phyloP scores from a whole-genome alignment of 768 basidiomycete genomes.

The Cyathus striatus region DNA sequence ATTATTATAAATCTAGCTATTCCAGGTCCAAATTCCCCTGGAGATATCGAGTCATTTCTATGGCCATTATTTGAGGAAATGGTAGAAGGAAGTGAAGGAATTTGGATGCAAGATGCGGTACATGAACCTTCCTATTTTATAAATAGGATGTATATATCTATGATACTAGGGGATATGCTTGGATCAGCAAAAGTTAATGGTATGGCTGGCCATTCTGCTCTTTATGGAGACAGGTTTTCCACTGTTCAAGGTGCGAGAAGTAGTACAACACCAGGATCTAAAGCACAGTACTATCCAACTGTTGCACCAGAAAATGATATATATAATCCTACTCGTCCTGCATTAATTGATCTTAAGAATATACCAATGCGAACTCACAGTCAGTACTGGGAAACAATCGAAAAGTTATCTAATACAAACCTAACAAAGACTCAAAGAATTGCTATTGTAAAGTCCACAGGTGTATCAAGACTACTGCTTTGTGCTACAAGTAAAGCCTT shows the following conservation, averaged over 20 bases:
- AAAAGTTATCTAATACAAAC: constrained; percentile 9
- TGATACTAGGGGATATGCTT: constrained; percentile 24
- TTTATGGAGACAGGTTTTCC: constrained; percentile 24
- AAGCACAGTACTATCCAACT: constrained; percentile 21
- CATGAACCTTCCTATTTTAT: constrained; percentile 16
- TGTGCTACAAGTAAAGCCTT: constrained; percentile 22
- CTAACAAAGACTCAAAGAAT: constrained; percentile 6
- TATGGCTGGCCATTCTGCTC: constrained; percentile 19
- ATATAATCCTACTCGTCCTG: constrained; percentile 16
- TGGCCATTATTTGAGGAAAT: constrained; percentile 21
- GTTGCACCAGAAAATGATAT: constrained; percentile 12
- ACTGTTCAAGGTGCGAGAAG: constrained; percentile 18
- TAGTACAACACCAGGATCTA: constrained; percentile 11
- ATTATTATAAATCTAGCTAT: constrained; percentile 17
- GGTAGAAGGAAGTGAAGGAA: constrained; percentile 16
- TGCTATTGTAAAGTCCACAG: constrained; percentile 15
- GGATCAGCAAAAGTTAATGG: constrained; percentile 26
- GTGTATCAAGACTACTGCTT: constrained; percentile 20
- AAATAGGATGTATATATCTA: constrained; percentile 9
- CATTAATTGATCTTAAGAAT: constrained; percentile 13
- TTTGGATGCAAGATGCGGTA: constrained; percentile 28
- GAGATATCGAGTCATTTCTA: constrained; percentile 20
- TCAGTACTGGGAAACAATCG: constrained; percentile 19
- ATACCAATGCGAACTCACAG: constrained; percentile 15
- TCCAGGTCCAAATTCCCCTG: constrained; percentile 20